Percentiles rank a stretch among this genome's conserved stretches.
These are phyloP conservation scores for Flueggea neowawraea DNA, from an alignment of 441 rosid genomes.

Conservation along the genomic window DNA sequence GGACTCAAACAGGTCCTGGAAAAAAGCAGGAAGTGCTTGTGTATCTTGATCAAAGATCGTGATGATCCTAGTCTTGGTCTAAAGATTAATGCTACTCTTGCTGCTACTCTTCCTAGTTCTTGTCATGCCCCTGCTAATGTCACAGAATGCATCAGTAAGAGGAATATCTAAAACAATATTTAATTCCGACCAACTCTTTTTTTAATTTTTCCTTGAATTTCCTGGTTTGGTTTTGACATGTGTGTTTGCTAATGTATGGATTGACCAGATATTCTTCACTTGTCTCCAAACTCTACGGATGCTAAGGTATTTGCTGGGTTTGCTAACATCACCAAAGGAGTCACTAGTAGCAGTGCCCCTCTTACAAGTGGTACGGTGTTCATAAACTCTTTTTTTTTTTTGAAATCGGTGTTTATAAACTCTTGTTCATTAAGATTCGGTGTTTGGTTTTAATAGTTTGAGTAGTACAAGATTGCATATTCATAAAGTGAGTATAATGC, in stretches of 20 bases:
- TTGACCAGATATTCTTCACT: slow-evolving; percentile 52
- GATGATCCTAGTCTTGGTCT: slow-evolving; percentile 73
- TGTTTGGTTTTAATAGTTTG: too few species aligned
- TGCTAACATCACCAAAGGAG: slow-evolving; percentile 30
- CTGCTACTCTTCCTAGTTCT: slow-evolving; percentile 52
- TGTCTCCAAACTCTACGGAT: slow-evolving; percentile 58
- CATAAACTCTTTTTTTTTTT: too few species aligned
- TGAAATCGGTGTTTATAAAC: neutral
- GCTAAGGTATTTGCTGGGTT: slow-evolving; percentile 62
- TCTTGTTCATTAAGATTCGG: too few species aligned
- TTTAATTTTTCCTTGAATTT: too few species aligned
- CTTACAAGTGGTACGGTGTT: slow-evolving; percentile 25
- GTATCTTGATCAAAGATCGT: slow-evolving; percentile 60
- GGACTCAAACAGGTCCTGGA: slow-evolving; percentile 60
- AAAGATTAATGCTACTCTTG: slow-evolving; percentile 57
- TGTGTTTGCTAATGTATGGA: neutral
- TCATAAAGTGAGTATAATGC: too few species aligned
- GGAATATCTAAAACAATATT: too few species aligned
- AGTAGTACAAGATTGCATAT: too few species aligned
- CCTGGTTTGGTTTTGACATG: neutral
- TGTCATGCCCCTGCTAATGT: slow-evolving; percentile 54
- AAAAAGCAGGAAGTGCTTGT: slow-evolving; percentile 71
- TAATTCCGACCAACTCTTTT: too few species aligned
- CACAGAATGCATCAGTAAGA: slow-evolving; percentile 58
- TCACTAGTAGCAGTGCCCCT: slow-evolving; percentile 9